Evolutionary conservation across 2,329 filamentous ascomycete genomes (phyloP), one percentile per base, ranked within the genome.

Genomic region (Aspergillus calidoustus): DNA sequence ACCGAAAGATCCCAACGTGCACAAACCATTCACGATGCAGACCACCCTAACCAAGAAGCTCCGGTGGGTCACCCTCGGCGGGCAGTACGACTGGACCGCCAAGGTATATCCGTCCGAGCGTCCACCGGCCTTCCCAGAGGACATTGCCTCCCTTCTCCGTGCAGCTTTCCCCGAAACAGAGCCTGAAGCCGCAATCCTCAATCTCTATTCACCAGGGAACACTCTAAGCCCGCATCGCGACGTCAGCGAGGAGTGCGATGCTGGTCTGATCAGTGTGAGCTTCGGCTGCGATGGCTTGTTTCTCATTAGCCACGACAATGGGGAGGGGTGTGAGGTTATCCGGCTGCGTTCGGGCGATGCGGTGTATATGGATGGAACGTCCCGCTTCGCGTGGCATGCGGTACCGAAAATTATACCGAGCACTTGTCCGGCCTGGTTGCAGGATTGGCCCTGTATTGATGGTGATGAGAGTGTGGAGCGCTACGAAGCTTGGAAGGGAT

Each of bases 61-160:
- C 25, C 92, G 94, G 68, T 99, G 95, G 95, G 86, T 96, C 47
- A 98, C 94, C 0, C 85, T 99, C 3, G 95, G 95, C 54, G 94
- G 93, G 0, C 95, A 98, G 76, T 98, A 98, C 76, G 91, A 98
- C 79, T 98, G 94, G 95, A 96, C 93, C 0, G 86, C 87, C 60
- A 93, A 96, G 67, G 80, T 86, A 13, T 98, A 98, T 72, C 93
- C 93, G 0, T 75, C 81, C 9, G 82, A 84, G n/a, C 63, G 75
- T 3, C 89, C 91, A 0, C 92, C 92, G 0, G 71, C 79, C 0
- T 97, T 97, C 69, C 93, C 94, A 0, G 46, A 74, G 1, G 92
- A 97, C 71, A 84, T 96, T 53, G 87, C 87, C 4, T 75, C 73
- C 1, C 84, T 97, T 7, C 79, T 97, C 0, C 82, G 87, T 59